Conservation (phyloP, 768 basidiomycete species). For the Antrodiella citrinella region DNA sequence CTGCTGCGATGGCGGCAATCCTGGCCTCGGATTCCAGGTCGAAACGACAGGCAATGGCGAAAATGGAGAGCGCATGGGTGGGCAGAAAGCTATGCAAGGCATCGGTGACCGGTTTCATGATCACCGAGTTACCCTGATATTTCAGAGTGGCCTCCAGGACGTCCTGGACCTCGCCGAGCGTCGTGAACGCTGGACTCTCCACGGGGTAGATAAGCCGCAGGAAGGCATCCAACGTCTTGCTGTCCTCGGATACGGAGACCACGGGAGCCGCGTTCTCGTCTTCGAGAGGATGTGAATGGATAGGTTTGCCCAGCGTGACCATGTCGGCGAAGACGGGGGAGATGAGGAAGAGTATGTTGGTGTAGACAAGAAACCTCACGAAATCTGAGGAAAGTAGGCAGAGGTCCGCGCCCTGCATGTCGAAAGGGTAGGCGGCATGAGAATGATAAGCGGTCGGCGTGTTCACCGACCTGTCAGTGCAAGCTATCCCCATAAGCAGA, state of each 20-base stretch:
- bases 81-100: too few species aligned
- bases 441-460: too few species aligned
- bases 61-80: too few species aligned
- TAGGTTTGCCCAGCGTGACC: constrained; percentile 3
- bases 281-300: too few species aligned
- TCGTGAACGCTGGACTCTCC: constrained; percentile 40
- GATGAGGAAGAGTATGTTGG: not conserved
- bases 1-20: too few species aligned
- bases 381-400: constrained; percentile 3
- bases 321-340: constrained; percentile 9
- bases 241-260: constrained; percentile 48
- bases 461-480: too few species aligned
- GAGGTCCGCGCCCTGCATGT: not conserved
- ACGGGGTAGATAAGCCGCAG: constrained; percentile 58
- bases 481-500: too few species aligned
- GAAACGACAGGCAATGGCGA: constrained; percentile 12
- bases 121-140: constrained; percentile 27
- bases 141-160: constrained; percentile 50
- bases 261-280: too few species aligned
- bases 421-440: constrained; percentile 5
- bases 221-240: constrained; percentile 36
- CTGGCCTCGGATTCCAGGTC: constrained; percentile 11
- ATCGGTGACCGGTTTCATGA: too few species aligned
- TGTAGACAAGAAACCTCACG: constrained; percentile 3
- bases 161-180: constrained; percentile 44